Evolutionary conservation across 352 stramenopile species (phyloP).

Genomic region (Chrysophaeum taylorii): DNA sequence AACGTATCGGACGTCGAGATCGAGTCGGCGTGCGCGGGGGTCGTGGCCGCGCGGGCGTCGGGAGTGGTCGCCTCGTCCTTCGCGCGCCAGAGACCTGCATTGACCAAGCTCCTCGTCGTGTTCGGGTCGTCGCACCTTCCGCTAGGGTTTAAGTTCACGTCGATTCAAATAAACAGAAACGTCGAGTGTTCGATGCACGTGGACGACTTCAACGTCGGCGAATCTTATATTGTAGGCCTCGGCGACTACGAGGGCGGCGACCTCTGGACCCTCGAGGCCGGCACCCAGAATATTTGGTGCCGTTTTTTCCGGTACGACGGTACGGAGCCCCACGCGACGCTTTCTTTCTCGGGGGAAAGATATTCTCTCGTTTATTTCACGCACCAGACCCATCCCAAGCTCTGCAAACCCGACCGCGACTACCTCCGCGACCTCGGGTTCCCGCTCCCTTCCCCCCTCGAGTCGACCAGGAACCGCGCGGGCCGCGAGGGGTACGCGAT

Average conservation of each 20-base stretch:
- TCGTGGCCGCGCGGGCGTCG: not conserved
- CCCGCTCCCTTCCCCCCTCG: not conserved
- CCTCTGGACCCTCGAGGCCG: not conserved
- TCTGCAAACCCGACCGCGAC: not conserved
- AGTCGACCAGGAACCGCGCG: not conserved
- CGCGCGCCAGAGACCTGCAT: not conserved
- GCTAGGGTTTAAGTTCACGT: not conserved
- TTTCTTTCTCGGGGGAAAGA: not conserved
- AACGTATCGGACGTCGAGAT: too few species aligned
- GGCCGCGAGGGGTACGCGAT: not conserved
- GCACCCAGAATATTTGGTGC: not conserved
- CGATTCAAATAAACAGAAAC: not conserved
- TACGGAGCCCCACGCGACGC: constrained; percentile 5
- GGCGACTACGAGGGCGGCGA: not conserved
- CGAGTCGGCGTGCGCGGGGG: not conserved
- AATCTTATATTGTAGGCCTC: not conserved
- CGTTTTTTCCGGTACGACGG: not conserved
- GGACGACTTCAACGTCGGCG: not conserved
- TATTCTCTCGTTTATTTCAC: not conserved
- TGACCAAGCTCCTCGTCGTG: not conserved
- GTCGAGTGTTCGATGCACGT: not conserved
- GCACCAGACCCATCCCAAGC: not conserved
- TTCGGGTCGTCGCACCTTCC: not conserved
- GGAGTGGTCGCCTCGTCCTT: not conserved
- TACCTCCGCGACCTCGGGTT: not conserved